Conservation (phyloP, 306 rosid species). For the Elaeagnus macrophylla region DNA sequence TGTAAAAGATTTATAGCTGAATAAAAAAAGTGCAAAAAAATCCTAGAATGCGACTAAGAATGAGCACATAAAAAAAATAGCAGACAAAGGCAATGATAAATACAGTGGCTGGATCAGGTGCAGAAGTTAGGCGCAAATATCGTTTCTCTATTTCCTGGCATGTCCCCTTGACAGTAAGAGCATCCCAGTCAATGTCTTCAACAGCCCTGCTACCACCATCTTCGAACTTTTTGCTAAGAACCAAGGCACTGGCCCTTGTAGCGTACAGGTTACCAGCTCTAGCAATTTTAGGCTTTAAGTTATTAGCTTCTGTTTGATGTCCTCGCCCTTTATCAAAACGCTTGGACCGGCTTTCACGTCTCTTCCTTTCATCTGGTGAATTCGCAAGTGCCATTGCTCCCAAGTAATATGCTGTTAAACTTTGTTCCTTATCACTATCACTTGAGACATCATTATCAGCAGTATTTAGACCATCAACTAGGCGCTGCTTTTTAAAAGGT, state of each 20-base stretch:
- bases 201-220: constrained; percentile 76
- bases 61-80: neutral
- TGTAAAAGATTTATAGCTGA: constrained; percentile 8
- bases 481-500: constrained; percentile 73
- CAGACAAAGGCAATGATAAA: constrained; percentile 10
- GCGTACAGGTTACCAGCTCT: constrained; percentile 58
- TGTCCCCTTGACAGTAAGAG: constrained; percentile 95
- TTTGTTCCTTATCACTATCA: constrained; percentile 85
- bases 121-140: constrained; percentile 93
- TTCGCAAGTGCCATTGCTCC: constrained; percentile 65
- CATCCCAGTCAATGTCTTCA: constrained; percentile 99
- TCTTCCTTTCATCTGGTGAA: constrained; percentile 84
- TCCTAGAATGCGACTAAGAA: too few relatives aligned
- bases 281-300: constrained; percentile 44
- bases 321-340: constrained; percentile 92
- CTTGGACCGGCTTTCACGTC: constrained; percentile 87
- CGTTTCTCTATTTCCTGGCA: constrained; percentile 97
- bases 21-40: neutral
- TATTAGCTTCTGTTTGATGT: constrained; percentile 44
- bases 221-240: constrained; percentile 66
- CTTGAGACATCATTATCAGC: constrained; percentile 68
- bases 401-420: constrained; percentile 54
- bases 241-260: constrained; percentile 77
- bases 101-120: constrained; percentile 95
- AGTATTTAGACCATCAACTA: constrained; percentile 36